Base-by-base conservation (phyloP, 2,329 filamentous ascomycete genomes). In the Aschersonia sp. region DNA sequence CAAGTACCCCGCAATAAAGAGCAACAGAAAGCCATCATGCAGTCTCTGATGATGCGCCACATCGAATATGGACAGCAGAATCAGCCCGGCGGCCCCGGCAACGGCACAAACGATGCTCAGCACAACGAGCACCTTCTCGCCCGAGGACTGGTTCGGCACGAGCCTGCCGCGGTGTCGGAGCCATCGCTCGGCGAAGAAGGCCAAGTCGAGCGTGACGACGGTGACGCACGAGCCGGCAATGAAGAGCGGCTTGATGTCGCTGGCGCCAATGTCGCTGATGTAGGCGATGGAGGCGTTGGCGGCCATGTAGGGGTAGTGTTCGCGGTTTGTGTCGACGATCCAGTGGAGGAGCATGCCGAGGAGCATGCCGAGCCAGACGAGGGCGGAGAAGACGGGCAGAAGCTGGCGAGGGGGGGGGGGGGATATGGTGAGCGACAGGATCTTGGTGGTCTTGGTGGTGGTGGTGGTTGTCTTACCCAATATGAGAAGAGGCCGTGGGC, bases 1-100 rank as follows among this genome's bases (percentile, higher is more conserved):
- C 47, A 96, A 70, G 63, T 94, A 97, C 35, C 88, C 92, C 10
- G 65, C 80, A 61, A 96, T 87, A 64, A 98, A 98, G 46, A 96
- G 65, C 1, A 77, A 65, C 38, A 98, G 68, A 65, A 94, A 94
- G 2, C 79, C 70, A 58, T 87, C 73, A 61, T 98, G 92, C 50
- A 85, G 61, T 1, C 55, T 64, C 2, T 73, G 72, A 61, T 95
- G 78, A 48, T 71, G 68, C n/a, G 74, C 65, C 0, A 87, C 92
- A 64, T 97, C 88, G 63, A 94, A 96, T 55, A 95, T 81, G 53
- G 82, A 82, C 41, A 98, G 73, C 5, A 89, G 71, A 53, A 95
- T 88, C 43, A 98, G 67, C 3, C 91, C 91, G 0, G 74, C 72
- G 0, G 86, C 89, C 46, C 92, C 92, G 30, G 82, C 65, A 43